Percentiles rank a stretch among this genome's conserved stretches.
These are phyloP conservation scores for Lodderomyces parapsilosis DNA, from an alignment of 1,139 yeast species.

Conservation along the genomic window DNA sequence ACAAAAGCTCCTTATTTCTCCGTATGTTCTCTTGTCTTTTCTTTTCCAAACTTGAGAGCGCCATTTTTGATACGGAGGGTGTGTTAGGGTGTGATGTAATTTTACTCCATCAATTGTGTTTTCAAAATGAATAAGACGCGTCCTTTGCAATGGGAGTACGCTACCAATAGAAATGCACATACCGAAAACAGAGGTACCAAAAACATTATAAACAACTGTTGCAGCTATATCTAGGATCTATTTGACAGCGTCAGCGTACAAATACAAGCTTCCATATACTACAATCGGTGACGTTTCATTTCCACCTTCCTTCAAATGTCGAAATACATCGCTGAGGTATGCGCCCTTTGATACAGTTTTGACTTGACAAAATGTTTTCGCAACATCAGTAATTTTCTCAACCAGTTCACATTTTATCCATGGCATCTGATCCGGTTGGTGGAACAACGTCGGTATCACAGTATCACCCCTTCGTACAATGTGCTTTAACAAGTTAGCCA, in stretches of 20 bases:
- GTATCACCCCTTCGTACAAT: conserved; percentile 52
- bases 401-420: conserved; percentile 66
- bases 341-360: conserved; percentile 22
- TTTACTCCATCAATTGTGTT: too few species aligned
- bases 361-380: conserved; percentile 14
- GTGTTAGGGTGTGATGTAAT: neutral
- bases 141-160: too few species aligned
- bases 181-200: too few species aligned
- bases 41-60: conserved; percentile 62
- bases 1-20: conserved; percentile 40
- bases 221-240: neutral
- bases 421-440: conserved; percentile 84
- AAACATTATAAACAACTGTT: too few species aligned
- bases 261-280: conserved; percentile 77
- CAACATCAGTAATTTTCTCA: conserved; percentile 12
- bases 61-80: neutral
- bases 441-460: conserved; percentile 62
- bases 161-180: too few species aligned
- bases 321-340: conserved; percentile 16
- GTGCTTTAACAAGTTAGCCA: conserved; percentile 50
- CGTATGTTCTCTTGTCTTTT: conserved; percentile 58
- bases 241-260: conserved; percentile 55
- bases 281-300: conserved; percentile 39
- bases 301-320: conserved; percentile 17
- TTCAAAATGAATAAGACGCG: neutral